A percentile compares a stretch with the other conserved stretches of the same genome.
phyloP scores from a whole-genome alignment of 345 rosid species.

The Syzygium aromaticum region DNA sequence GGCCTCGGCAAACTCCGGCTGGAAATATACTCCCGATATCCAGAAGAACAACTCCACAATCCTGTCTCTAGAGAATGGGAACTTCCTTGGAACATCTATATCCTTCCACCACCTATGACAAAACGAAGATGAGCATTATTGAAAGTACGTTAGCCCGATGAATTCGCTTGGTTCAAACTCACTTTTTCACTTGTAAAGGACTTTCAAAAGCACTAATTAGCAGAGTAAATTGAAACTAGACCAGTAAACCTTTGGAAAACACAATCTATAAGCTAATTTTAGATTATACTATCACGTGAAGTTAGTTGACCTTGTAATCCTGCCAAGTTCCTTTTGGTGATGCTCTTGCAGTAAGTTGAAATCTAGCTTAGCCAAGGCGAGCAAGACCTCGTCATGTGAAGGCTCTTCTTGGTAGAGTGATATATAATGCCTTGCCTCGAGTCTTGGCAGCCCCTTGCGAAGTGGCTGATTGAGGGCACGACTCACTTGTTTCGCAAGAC shows the following conservation, averaged over 20 bases:
- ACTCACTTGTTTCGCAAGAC: not conserved
- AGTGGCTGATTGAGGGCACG: not conserved
- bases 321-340: slow-evolving; percentile 4
- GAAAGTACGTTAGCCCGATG: not conserved
- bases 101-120: slow-evolving; percentile 17
- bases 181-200: not conserved
- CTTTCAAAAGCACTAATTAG: not conserved
- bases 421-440: slow-evolving; percentile 7
- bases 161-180: not conserved
- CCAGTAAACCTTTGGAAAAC: not conserved
- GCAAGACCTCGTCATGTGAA: not conserved
- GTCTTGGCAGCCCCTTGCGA: not conserved
- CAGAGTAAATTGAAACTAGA: not conserved
- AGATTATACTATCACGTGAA: not conserved
- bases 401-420: not conserved
- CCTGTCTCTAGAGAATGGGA: slow-evolving; percentile 10
- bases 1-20: not conserved
- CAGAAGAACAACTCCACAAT: slow-evolving; percentile 7
- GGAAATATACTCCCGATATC: slow-evolving; percentile 2
- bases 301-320: not conserved
- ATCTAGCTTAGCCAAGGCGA: slow-evolving; percentile 5
- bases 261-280: not conserved
- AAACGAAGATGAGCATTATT: not conserved
- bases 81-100: not conserved
- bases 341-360: slow-evolving; percentile 5